A percentile compares a stretch with the other conserved stretches of the same genome.
Evolutionary conservation across 208 protist genomes (phyloP).

Genomic region (Leishmania lainsoni): DNA sequence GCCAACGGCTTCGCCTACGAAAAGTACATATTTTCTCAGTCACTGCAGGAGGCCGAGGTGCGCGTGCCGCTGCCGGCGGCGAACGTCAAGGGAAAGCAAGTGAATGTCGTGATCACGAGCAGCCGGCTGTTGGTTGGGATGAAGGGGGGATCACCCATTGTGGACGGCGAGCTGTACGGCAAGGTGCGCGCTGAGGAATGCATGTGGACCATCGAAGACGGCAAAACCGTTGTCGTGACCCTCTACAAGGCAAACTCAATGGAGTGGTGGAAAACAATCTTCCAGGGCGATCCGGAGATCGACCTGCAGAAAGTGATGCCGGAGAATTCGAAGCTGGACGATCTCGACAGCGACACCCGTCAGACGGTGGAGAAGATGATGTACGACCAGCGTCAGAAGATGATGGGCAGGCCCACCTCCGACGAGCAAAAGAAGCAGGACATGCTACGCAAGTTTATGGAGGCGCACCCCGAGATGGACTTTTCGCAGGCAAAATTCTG

Average conservation of each 20-base stretch:
- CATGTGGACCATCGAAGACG: constrained; percentile 95
- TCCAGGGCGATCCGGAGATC: constrained; percentile 88
- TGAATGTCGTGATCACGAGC: constrained; percentile 76
- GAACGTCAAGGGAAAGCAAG: constrained; percentile 71
- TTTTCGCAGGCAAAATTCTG: constrained; percentile 95
- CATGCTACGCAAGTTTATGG: constrained; percentile 95
- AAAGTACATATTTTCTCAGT: constrained; percentile 89
- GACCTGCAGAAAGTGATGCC: constrained; percentile 95
- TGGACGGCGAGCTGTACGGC: constrained; percentile 84
- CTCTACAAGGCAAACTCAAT: constrained; percentile 91
- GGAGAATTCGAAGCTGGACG: constrained; percentile 95
- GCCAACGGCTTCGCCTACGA: constrained; percentile 91
- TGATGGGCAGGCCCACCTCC: constrained; percentile 93
- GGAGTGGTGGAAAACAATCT: constrained; percentile 94
- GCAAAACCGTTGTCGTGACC: constrained; percentile 78
- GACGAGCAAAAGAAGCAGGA: constrained; percentile 95
- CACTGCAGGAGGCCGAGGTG: constrained; percentile 88
- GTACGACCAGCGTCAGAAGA: constrained; percentile 95
- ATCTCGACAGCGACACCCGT: constrained; percentile 94
- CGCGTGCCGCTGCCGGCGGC: constrained; percentile 77
- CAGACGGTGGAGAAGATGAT: constrained; percentile 97
- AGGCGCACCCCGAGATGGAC: constrained; percentile 95
- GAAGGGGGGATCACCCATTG: constrained; percentile 79
- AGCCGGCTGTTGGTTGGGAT: constrained; percentile 76
- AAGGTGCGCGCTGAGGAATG: constrained; percentile 81